Evolutionary conservation across 2,329 filamentous ascomycete genomes (phyloP).

Genomic region (Podosphaera aphanis): DNA sequence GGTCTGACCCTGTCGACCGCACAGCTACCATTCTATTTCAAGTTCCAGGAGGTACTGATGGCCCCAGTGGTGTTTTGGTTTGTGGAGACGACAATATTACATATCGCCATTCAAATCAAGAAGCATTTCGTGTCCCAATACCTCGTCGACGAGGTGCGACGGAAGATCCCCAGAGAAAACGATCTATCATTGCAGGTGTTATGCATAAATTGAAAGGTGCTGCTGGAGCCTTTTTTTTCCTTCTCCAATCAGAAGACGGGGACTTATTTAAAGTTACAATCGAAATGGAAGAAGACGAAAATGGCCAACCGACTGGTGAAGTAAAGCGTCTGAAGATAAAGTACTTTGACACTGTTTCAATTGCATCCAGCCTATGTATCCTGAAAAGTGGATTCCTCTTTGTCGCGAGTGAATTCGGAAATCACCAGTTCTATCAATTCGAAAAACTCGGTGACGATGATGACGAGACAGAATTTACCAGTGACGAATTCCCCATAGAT

Average conservation of each 20-base stretch:
- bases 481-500: conserved; percentile 61
- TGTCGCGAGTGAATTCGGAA: conserved; percentile 74
- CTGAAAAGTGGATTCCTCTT: conserved; percentile 91
- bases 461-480: conserved; percentile 65
- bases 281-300: conserved; percentile 65
- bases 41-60: conserved; percentile 80
- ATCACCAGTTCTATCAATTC: conserved; percentile 90
- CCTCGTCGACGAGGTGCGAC: conserved; percentile 68
- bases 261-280: conserved; percentile 93
- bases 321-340: conserved; percentile 75
- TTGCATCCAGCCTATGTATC: conserved; percentile 72
- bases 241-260: conserved; percentile 90
- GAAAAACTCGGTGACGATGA: conserved; percentile 93
- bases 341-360: conserved; percentile 89
- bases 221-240: conserved; percentile 79
- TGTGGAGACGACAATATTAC: conserved; percentile 88
- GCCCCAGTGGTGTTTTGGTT: conserved; percentile 82
- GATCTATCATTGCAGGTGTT: conserved; percentile 70
- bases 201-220: conserved; percentile 83
- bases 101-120: conserved; percentile 89
- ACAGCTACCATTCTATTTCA: conserved; percentile 80
- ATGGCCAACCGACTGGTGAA: conserved; percentile 56
- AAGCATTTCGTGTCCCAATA: conserved; percentile 70
- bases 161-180: conserved; percentile 78
- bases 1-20: conserved; percentile 82